phyloP scores from a whole-genome alignment of 1,139 yeast species.

The Suhomyces anneliseae region DNA sequence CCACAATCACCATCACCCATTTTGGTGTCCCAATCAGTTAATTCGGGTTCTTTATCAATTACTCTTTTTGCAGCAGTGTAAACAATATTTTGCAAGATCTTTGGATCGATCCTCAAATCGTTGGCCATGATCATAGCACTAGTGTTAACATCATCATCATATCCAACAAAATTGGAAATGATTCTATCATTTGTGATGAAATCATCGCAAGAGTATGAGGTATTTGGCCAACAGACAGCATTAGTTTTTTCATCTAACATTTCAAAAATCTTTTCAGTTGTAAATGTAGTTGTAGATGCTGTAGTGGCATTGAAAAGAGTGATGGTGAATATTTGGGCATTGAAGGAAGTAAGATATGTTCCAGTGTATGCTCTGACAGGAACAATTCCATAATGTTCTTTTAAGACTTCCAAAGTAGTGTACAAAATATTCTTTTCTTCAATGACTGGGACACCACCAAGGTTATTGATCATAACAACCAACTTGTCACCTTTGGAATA shows the following conservation, averaged over 20 bases:
- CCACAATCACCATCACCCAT: slow-evolving; percentile 60
- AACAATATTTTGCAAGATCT: slow-evolving; percentile 27
- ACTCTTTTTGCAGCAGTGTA: slow-evolving; percentile 37
- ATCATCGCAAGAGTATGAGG: slow-evolving; percentile 9
- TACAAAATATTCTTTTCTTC: slow-evolving; percentile 42
- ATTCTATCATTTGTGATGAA: neutral
- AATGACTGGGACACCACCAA: slow-evolving; percentile 52
- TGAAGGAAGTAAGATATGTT: neutral
- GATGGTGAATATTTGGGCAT: slow-evolving; percentile 1
- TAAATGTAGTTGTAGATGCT: slow-evolving; percentile 26
- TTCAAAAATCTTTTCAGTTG: slow-evolving; percentile 34
- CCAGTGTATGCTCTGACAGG: slow-evolving; percentile 2
- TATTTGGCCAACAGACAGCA: slow-evolving; percentile 43
- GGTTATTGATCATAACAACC: slow-evolving; percentile 48
- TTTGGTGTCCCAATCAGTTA: slow-evolving; percentile 51
- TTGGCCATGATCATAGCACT: neutral
- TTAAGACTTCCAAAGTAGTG: slow-evolving; percentile 31
- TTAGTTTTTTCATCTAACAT: slow-evolving; percentile 38
- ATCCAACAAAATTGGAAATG: neutral
- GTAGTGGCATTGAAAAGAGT: slow-evolving; percentile 46
- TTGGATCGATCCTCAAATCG: slow-evolving; percentile 34
- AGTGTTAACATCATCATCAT: neutral
- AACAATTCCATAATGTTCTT: slow-evolving; percentile 30
- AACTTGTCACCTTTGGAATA: slow-evolving; percentile 38
- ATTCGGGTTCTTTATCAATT: slow-evolving; percentile 43